Evolutionary conservation across 2,329 filamentous ascomycete genomes (phyloP).

Genomic region (Biscogniauxia mediterranea): DNA sequence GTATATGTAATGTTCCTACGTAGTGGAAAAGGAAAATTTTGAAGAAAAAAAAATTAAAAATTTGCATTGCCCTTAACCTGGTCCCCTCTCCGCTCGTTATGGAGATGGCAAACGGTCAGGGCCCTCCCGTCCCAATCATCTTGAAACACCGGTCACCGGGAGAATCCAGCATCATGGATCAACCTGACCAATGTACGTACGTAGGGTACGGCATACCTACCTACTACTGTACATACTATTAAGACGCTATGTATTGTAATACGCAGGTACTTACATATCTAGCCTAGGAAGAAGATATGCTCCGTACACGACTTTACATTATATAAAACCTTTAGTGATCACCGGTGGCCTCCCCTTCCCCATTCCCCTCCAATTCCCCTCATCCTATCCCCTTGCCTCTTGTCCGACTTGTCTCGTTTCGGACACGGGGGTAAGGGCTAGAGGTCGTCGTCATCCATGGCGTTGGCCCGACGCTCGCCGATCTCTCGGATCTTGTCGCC

Average conservation of each 20-base stretch:
- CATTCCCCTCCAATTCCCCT: too few species aligned
- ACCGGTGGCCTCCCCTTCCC: too few species aligned
- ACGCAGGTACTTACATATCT: not conserved
- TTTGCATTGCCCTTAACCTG: not conserved
- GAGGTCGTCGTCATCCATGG: conserved; percentile 38
- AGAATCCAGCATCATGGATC: not conserved
- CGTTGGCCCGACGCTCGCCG: conserved; percentile 63
- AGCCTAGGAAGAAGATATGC: too few species aligned
- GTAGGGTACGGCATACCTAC: not conserved
- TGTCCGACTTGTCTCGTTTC: not conserved
- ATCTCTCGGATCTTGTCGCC: conserved; percentile 88
- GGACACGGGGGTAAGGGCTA: not conserved
- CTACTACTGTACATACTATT: too few species aligned
- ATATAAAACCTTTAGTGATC: not conserved
- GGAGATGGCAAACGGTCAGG: not conserved
- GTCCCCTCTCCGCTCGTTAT: not conserved
- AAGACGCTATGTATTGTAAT: not conserved
- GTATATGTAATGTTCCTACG: too few species aligned
- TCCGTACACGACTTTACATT: too few species aligned
- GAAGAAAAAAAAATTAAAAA: too few species aligned
- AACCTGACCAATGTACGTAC: not conserved
- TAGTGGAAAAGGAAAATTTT: too few species aligned
- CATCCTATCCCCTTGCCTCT: not conserved
- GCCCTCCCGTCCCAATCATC: not conserved
- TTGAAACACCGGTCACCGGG: not conserved